phyloP scores from a whole-genome alignment of 148 eudicot genomes.

The Fagopyrum homotropicum region DNA sequence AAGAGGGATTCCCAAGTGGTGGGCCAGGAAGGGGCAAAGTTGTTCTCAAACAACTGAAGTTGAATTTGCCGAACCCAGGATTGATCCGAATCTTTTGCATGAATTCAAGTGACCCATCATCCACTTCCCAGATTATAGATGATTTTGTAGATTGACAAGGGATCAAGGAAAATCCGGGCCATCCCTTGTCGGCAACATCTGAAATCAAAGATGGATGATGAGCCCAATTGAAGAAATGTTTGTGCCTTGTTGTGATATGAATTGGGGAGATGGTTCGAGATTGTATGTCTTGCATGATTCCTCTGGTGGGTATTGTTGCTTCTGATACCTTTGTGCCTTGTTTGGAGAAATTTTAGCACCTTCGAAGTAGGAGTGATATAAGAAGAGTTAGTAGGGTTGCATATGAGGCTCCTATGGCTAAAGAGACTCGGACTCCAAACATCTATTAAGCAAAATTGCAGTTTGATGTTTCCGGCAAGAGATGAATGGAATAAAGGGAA shows the following conservation, averaged over 20 bases:
- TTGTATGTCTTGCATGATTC: not conserved
- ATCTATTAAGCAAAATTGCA: not conserved
- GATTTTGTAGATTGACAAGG: slow-evolving; percentile 27
- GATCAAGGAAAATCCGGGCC: slow-evolving; percentile 69
- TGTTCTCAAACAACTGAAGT: slow-evolving; percentile 23
- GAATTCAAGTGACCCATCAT: slow-evolving; percentile 58
- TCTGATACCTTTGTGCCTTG: slow-evolving; percentile 13
- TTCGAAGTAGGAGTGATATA: not conserved
- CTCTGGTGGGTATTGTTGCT: not conserved
- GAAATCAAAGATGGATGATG: slow-evolving; percentile 60
- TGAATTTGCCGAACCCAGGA: slow-evolving; percentile 26
- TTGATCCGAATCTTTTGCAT: slow-evolving; percentile 60
- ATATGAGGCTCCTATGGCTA: not conserved
- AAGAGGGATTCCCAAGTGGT: slow-evolving; percentile 26
- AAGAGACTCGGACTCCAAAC: not conserved
- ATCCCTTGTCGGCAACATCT: slow-evolving; percentile 74
- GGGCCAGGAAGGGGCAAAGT: slow-evolving; percentile 85
- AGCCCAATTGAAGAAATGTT: slow-evolving; percentile 49
- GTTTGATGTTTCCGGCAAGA: not conserved
- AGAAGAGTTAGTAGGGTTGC: not conserved
- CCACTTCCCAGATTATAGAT: slow-evolving; percentile 54
- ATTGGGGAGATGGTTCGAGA: not conserved
- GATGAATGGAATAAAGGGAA: not conserved
- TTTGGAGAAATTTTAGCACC: not conserved
- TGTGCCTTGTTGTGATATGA: not conserved